These are phyloP conservation scores for Metarhizium humberi DNA, from an alignment of 2,329 filamentous ascomycete genomes.

Conservation along the genomic window DNA sequence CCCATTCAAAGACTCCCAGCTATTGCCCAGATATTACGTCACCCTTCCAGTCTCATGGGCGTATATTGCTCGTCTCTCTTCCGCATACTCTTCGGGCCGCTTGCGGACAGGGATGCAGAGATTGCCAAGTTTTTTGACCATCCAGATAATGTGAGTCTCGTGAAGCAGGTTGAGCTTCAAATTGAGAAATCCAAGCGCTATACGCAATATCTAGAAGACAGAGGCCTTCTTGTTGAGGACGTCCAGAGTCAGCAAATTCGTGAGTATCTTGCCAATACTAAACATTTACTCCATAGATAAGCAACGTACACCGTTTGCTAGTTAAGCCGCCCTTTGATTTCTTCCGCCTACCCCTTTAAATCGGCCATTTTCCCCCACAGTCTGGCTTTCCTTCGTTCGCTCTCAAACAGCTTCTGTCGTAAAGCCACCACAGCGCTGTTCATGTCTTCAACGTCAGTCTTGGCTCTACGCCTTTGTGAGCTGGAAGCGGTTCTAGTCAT, in stretches of 20 bases:
- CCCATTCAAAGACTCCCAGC: neutral
- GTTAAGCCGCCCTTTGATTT: no score
- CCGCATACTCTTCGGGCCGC: neutral
- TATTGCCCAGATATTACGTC: neutral
- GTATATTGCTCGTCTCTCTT: neutral
- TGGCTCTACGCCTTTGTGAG: no score
- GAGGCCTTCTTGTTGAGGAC: slow-evolving; percentile 5
- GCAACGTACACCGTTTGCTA: no score
- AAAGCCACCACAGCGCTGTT: no score
- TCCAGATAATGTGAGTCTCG: neutral
- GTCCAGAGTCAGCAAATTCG: neutral
- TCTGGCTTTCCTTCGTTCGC: no score
- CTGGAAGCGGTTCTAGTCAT: no score
- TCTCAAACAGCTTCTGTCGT: no score
- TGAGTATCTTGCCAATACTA: neutral
- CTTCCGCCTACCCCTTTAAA: no score
- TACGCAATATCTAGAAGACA: slow-evolving; percentile 7
- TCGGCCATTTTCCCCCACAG: no score
- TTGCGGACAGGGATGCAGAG: neutral
- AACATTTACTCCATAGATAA: no score
- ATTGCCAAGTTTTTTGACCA: neutral
- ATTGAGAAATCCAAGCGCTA: slow-evolving; percentile 8
- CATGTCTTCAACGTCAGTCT: no score
- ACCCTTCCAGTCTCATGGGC: neutral
- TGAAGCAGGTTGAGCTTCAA: slow-evolving; percentile 2